Evolutionary conservation across 441 rosid genomes (phyloP).

Genomic region (Erysimum cheiri): DNA sequence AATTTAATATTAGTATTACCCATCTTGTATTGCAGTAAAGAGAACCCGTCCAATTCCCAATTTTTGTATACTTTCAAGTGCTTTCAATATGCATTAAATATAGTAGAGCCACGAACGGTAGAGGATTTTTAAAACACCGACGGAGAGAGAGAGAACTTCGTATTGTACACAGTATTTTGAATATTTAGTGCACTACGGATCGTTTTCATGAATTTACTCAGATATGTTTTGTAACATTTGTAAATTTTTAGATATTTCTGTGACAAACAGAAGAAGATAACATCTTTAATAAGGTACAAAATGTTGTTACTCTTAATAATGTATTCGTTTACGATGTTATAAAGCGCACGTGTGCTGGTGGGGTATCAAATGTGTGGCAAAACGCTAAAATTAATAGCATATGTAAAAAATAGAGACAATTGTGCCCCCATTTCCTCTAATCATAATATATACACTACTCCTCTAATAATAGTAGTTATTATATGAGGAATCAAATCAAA

Average conservation of each 20-base stretch:
- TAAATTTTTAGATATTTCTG: neutral
- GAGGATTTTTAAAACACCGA: slow-evolving; percentile 36
- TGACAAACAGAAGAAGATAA: slow-evolving; percentile 5
- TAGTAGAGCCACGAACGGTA: slow-evolving; percentile 29
- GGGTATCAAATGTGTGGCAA: neutral
- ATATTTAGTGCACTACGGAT: neutral
- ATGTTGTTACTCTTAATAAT: slow-evolving; percentile 15
- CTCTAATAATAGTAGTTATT: neutral
- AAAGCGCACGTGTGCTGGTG: slow-evolving; percentile 39
- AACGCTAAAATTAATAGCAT: too few species aligned
- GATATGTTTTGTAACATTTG: neutral
- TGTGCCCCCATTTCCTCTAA: slow-evolving; percentile 28
- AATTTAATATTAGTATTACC: slow-evolving; percentile 32
- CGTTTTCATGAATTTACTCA: neutral
- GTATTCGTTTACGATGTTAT: slow-evolving; percentile 13
- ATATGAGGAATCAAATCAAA: slow-evolving; percentile 5
- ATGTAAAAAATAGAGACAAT: slow-evolving; percentile 20
- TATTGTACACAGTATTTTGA: slow-evolving; percentile 17
- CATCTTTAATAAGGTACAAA: neutral
- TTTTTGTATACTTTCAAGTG: slow-evolving; percentile 38
- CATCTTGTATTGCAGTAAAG: slow-evolving; percentile 43
- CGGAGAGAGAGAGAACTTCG: slow-evolving; percentile 35
- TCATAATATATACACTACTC: slow-evolving; percentile 4
- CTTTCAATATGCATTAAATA: slow-evolving; percentile 42
- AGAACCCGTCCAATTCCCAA: slow-evolving; percentile 39